Conservation (phyloP, 139 green algal species). For the Micractinium conductrix region DNA sequence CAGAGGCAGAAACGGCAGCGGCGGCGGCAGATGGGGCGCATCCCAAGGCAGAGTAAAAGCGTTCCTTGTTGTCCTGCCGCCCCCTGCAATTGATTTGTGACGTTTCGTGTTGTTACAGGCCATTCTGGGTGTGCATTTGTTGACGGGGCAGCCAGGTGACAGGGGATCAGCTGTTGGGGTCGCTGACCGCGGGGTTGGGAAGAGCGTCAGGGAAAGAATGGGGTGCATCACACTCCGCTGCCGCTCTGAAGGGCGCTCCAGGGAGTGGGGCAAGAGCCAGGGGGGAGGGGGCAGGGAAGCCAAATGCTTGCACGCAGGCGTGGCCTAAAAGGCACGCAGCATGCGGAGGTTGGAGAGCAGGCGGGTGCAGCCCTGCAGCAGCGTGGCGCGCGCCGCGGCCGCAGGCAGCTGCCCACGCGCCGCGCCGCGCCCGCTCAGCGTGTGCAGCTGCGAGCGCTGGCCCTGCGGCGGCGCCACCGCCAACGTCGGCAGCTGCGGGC, state of each 20-base stretch:
- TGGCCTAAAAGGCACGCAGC: background rate
- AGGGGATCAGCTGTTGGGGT: too few species aligned
- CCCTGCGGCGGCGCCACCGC: background rate
- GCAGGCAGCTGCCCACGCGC: background rate
- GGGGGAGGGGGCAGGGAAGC: too few species aligned
- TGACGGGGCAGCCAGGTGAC: too few species aligned
- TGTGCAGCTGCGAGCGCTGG: background rate
- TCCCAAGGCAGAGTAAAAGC: background rate
- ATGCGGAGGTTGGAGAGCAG: conserved; percentile 13
- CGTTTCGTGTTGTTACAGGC: too few species aligned
- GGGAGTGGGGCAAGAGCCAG: too few species aligned
- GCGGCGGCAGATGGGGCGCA: background rate
- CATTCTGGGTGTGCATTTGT: too few species aligned
- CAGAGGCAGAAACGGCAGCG: background rate
- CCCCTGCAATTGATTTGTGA: background rate
- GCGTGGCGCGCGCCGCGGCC: background rate
- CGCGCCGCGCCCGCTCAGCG: background rate
- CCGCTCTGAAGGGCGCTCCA: too few species aligned
- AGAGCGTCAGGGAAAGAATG: too few species aligned
- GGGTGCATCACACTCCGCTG: too few species aligned
- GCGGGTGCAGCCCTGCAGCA: conserved; percentile 21
- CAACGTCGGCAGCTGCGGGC: background rate
- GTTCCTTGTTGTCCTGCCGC: background rate
- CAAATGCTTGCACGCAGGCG: too few species aligned
- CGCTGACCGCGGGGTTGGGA: too few species aligned